These are phyloP conservation scores for Phyllosticta citribraziliensis DNA, from an alignment of 2,329 filamentous ascomycete genomes.

Conservation along the genomic window DNA sequence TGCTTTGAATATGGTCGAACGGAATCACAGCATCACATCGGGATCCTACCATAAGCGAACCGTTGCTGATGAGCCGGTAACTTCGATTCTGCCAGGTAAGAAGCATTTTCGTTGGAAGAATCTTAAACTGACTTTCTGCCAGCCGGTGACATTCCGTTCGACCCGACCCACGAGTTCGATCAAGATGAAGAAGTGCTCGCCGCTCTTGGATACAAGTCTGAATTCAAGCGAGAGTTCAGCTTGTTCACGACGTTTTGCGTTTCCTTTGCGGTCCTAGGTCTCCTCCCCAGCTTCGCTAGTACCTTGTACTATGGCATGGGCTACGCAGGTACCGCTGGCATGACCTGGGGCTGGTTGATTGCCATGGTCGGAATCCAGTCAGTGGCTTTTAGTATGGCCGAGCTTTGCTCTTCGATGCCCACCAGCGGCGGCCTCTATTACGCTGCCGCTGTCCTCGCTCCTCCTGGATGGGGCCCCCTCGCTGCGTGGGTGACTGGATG, in stretches of 20 bases:
- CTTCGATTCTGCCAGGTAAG: constrained; percentile 36
- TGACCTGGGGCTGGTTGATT: constrained; percentile 69
- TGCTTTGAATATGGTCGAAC: constrained; percentile 12
- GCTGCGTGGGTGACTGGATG: constrained; percentile 61
- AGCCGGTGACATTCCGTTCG: constrained; percentile 40
- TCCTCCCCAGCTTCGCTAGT: constrained; percentile 61
- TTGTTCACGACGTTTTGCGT: constrained; percentile 68
- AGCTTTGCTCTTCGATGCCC: constrained; percentile 64
- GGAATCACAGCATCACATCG: constrained; percentile 13
- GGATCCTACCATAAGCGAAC: constrained; percentile 16
- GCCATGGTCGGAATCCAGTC: constrained; percentile 64
- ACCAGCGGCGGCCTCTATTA: constrained; percentile 66
- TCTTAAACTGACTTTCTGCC: background rate
- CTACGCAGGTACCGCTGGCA: constrained; percentile 40
- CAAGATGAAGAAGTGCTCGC: constrained; percentile 53
- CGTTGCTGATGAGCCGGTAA: constrained; percentile 42
- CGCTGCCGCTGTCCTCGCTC: constrained; percentile 60
- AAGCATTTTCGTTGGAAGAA: too few relatives aligned
- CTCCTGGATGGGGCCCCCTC: constrained; percentile 54
- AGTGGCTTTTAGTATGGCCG: constrained; percentile 56
- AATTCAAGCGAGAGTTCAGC: constrained; percentile 61
- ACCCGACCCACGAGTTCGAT: constrained; percentile 34
- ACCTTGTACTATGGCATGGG: constrained; percentile 62
- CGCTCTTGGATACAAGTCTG: constrained; percentile 52
- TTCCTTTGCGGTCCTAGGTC: constrained; percentile 60